Percentiles rank a stretch among this genome's conserved stretches.
These are phyloP conservation scores for Stephanodiscus minutulus DNA, from an alignment of 108 stramenopile genomes.

Conservation along the genomic window DNA sequence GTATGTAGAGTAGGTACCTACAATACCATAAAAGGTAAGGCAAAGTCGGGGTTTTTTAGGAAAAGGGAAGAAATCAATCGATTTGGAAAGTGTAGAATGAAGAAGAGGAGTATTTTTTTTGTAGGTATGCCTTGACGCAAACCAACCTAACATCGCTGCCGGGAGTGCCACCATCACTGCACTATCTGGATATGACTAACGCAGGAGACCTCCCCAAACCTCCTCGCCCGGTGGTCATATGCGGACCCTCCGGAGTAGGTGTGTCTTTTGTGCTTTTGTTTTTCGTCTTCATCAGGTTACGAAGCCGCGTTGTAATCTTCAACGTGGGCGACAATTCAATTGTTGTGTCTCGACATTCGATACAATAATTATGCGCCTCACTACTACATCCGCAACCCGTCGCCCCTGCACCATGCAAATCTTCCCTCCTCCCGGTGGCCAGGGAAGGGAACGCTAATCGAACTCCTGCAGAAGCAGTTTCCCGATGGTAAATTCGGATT, in stretches of 20 bases:
- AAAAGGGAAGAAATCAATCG: no score
- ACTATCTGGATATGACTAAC: no score
- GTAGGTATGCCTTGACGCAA: no score
- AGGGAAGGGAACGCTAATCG: conserved; percentile 70
- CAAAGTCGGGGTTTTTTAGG: no score
- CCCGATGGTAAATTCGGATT: conserved; percentile 54
- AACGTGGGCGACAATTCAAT: no score
- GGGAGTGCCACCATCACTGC: no score
- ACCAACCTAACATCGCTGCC: no score
- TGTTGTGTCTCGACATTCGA: neutral
- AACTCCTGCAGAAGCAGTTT: conserved; percentile 70
- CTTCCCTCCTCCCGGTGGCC: neutral
- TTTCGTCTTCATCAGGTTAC: neutral
- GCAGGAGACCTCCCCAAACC: neutral
- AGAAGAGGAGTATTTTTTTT: no score
- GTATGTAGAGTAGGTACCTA: no score
- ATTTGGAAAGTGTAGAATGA: no score
- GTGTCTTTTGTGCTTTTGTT: neutral
- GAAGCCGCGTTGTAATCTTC: neutral
- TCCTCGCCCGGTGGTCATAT: conserved; percentile 42
- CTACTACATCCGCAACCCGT: neutral
- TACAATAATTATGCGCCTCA: neutral
- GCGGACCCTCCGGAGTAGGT: conserved; percentile 42
- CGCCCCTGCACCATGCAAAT: neutral
- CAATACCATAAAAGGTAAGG: no score